phyloP scores from a whole-genome alignment of 495 filamentous ascomycete genomes.

The Annulohypoxylon moriforme region DNA sequence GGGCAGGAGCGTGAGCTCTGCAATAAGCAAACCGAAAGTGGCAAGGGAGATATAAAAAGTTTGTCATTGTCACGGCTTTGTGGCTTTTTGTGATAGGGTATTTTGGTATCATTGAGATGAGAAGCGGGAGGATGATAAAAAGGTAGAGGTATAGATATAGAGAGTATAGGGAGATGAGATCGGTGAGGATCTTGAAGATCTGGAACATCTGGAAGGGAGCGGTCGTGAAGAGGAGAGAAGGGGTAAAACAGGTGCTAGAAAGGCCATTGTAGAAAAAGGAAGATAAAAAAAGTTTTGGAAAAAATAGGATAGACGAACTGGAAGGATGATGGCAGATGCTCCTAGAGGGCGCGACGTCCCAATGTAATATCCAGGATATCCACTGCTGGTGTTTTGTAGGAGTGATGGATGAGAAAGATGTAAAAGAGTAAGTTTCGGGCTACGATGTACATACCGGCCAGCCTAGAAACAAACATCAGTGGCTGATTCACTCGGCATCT shows the following conservation, averaged over 20 bases:
- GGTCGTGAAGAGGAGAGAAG: conserved; percentile 39
- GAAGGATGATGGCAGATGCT: conserved; percentile 44
- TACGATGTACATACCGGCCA: conserved; percentile 1
- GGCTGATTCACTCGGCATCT: conserved; percentile 5
- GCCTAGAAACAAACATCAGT: neutral
- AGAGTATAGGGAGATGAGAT: conserved; percentile 40
- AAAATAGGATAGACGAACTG: conserved; percentile 55
- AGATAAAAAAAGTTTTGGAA: conserved; percentile 25
- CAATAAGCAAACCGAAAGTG: conserved; percentile 51
- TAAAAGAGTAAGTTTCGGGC: conserved; percentile 11
- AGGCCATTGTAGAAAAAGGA: conserved; percentile 35
- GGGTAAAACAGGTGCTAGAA: conserved; percentile 38
- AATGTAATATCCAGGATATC: conserved; percentile 37
- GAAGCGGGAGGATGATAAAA: conserved; percentile 45
- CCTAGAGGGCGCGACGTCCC: conserved; percentile 47
- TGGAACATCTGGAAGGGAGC: conserved; percentile 37
- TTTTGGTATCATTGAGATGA: conserved; percentile 43
- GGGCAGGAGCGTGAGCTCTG: conserved; percentile 49
- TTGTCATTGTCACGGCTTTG: conserved; percentile 50
- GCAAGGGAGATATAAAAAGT: conserved; percentile 45
- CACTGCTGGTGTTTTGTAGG: conserved; percentile 36
- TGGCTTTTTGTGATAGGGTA: conserved; percentile 28
- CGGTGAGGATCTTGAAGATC: conserved; percentile 32
- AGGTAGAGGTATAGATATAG: conserved; percentile 39
- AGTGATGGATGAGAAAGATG: neutral